Percentiles rank a stretch among this genome's conserved stretches.
phyloP scores from a whole-genome alignment of 305 asterid species.

The Fraxinus platypoda region DNA sequence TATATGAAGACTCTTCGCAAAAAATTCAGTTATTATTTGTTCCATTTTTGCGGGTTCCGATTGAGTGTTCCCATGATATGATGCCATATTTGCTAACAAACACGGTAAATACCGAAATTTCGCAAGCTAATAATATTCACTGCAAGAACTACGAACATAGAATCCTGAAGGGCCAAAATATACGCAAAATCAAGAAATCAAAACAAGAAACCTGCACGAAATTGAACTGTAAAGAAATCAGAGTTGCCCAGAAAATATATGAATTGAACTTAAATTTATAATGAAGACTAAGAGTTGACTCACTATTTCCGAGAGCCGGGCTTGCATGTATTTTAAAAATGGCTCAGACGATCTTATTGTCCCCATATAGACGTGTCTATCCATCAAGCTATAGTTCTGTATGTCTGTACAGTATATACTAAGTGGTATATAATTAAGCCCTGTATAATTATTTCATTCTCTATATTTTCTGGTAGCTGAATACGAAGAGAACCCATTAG shows the following conservation, averaged over 20 bases:
- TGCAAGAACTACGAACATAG: background rate
- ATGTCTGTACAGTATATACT: background rate
- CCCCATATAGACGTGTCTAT: background rate
- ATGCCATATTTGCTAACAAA: slow-evolving; percentile 48
- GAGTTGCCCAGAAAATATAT: background rate
- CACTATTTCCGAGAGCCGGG: background rate
- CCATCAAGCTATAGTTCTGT: background rate
- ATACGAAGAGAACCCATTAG: background rate
- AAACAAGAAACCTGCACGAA: background rate
- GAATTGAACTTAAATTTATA: background rate
- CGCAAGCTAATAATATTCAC: background rate
- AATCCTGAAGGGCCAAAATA: background rate
- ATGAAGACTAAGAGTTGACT: background rate
- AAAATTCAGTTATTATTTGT: slow-evolving; percentile 81
- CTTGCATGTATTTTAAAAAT: background rate
- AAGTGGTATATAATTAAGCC: background rate
- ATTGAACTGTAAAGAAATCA: background rate
- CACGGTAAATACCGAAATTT: slow-evolving; percentile 11
- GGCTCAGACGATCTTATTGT: background rate
- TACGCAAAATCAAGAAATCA: background rate
- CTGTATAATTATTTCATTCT: background rate
- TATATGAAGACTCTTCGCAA: slow-evolving; percentile 82
- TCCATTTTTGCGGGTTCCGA: slow-evolving; percentile 81
- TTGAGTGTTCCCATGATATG: slow-evolving; percentile 51
- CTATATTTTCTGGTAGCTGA: background rate